Evolutionary conservation across 2,329 filamentous ascomycete genomes (phyloP), one percentile per base, ranked within the genome.

Genomic region (Penicillium hordei): DNA sequence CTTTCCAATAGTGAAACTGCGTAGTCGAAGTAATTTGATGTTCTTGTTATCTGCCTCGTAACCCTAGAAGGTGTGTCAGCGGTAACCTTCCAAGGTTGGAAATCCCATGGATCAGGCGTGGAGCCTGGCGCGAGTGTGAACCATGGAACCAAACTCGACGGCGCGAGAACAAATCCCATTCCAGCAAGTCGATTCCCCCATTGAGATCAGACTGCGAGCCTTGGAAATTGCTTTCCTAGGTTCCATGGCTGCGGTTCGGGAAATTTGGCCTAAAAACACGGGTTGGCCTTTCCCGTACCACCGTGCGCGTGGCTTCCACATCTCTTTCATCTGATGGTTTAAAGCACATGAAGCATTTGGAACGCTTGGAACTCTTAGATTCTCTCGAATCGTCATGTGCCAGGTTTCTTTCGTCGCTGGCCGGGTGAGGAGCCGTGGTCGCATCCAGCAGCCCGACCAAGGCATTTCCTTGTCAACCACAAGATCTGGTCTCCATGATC

Each of bases 11-110:
- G 89, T 93, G 72, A 89, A 96, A 72, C 88, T 94, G 60, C 87
- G 84, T 69, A 97, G 81, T 66, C 91, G 89, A 55, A 96, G 80
- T 52, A 97, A 81, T 55, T 87, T 86, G 68, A 96, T 92, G 65
- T 96, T 89, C 42, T 83, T 79, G 70, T 96, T 90, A 57, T 90
- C 86, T 21, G 83, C 82, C 44, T 85, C 79, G 70, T 89, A 96
- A 46, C 89, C 91, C 89, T 93, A 69, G 58, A 65, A 33, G 36
- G 19, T 51, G 38, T 55, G 48, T 55, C 19, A 48, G 46, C 39
- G 27, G 31, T 44, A 31, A 31, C 12, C 12, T 33, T 33, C 31
- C 31, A 33, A 31, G 31, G 31, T 33, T 33, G 1, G 12, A 36
- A 34, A 34, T 33, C 33, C 43, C 33, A 15, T 51, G 53, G 42